Evolutionary conservation across 1,284 basidiomycete species (phyloP), one percentile per base, ranked within the genome.

Genomic region (Neolentinus lepideus): DNA sequence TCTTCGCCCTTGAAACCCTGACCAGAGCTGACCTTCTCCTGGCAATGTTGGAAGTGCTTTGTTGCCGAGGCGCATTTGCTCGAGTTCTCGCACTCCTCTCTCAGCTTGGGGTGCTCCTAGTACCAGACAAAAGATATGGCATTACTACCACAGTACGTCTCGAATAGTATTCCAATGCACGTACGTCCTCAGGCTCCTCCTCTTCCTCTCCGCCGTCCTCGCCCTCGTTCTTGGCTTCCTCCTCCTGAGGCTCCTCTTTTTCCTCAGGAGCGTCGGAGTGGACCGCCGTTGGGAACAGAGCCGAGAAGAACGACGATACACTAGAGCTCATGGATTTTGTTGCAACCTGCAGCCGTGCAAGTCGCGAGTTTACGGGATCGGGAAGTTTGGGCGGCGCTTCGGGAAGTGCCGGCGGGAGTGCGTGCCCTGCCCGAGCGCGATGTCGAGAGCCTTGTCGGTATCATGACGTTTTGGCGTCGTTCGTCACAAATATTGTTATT

Each of bases 21-120:
- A 43, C 93, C 93, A 29, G 75, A 77, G 59, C 85, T 75, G 53
- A 95, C 85, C 73, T 92, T 93, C 71, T 95, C 89, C 66, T 89
- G 81, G 72, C 94, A 97, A 67, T 94, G 90, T 61, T 88, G 81
- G 73, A 96, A 96, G 75, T 97, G 94, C 70, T 90, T 84, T 48
- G 85, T 78, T 59, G 86, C 71, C 47, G 83, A 73, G 52, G 79
- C 80, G 66, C 94, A 96, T 63, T 86, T 83, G 21, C 79, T 70
- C 27, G 81, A 73, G 61, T 81, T 68, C 66, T 87, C 78, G 73
- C 91, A 94, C 61, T 89, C 89, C 56, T 90, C 87, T 55, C 85
- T 81, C 59, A 94, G 75, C 51, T 67, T 70, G 24, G 90, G 90
- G 33, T 86, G 38, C 38, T 43, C 12, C 38, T 31, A 31, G 4